Conservation (phyloP, 2,329 filamentous ascomycete species). For the Rutstroemia sydowiana region DNA sequence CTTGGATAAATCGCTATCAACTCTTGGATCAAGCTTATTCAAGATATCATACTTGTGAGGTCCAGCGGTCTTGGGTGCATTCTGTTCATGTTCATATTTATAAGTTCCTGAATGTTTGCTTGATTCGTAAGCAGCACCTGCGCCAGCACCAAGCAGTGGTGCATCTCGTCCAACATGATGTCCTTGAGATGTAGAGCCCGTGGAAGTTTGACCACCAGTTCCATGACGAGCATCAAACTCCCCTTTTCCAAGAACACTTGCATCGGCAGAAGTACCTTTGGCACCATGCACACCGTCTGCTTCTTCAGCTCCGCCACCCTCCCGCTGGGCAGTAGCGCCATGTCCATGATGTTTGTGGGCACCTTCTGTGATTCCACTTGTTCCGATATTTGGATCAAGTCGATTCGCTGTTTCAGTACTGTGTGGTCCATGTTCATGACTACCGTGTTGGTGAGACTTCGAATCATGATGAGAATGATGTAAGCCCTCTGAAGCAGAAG, state of each 20-base stretch:
- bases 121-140: no score
- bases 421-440: slow-evolving; percentile 18
- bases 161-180: no score
- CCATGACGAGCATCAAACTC: slow-evolving; percentile 15
- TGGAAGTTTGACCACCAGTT: no score
- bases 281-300: slow-evolving; percentile 20
- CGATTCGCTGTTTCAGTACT: slow-evolving; percentile 21
- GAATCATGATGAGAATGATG: slow-evolving; percentile 9
- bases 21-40: slow-evolving; percentile 35
- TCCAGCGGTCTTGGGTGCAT: slow-evolving; percentile 28
- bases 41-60: slow-evolving; percentile 31
- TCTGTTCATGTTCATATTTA: no score
- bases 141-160: no score
- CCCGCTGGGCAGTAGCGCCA: neutral
- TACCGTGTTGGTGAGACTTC: slow-evolving; percentile 4
- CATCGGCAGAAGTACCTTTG: slow-evolving; percentile 11
- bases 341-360: slow-evolving; percentile 10
- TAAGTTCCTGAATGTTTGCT: no score
- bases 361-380: slow-evolving; percentile 12
- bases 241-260: slow-evolving; percentile 5
- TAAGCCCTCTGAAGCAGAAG: slow-evolving; percentile 11
- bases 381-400: slow-evolving; percentile 23
- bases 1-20: slow-evolving; percentile 23
- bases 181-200: no score
- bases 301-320: slow-evolving; percentile 24